Base-by-base conservation (phyloP, 306 rosid species). In the Castanopsis chinensis region DNA sequence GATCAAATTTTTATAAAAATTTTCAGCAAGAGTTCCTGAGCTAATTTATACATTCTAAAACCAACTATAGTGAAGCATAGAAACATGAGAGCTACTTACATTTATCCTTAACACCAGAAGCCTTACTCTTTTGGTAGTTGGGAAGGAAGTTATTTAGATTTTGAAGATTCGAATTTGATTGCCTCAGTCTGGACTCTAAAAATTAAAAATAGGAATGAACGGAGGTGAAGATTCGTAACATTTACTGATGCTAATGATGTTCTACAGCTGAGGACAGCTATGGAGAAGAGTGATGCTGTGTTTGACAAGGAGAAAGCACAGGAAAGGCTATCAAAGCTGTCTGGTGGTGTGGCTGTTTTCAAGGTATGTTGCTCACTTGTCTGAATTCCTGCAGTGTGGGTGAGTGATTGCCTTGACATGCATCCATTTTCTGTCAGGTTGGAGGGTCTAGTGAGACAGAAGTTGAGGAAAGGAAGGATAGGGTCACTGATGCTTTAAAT, bases 251-350 rank as follows among this genome's bases (percentile, higher is more conserved):
- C 58, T 32, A 74, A 78, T 65, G 23, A 74, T 61, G 32, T 78
- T 83, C 64, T 83, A 74, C 87, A 95, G 98, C 88, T 95, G 69
- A 90, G 98, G 80, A 55, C 87, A 32, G 88, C 93, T 20, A 86
- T 93, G 84, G 94, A 92, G 32, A 85, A 76, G 56, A 88, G 99
- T 83, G 79, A 89, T 79, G 92, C 98, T 57, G 27, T 77, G 57
- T 95, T 91, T 88, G 99, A 95, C 86, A 95, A 88, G 85, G 99
- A 95, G 81, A 95, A 91, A 81, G 92, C 97, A 59, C 98, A 95
- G 83, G 99, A 95, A 75, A 88, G 98, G 70, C 85, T 95, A 51
- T 92, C 99, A 71, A 95, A 95, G 80, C 85, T 95, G 71, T 87
- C 99, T 25, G 96, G 93, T 77, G 99, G 99, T 82, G 98, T 95